Evolutionary conservation across 306 rosid genomes (phyloP).

Genomic region (Herpetospermum pedunculosum): DNA sequence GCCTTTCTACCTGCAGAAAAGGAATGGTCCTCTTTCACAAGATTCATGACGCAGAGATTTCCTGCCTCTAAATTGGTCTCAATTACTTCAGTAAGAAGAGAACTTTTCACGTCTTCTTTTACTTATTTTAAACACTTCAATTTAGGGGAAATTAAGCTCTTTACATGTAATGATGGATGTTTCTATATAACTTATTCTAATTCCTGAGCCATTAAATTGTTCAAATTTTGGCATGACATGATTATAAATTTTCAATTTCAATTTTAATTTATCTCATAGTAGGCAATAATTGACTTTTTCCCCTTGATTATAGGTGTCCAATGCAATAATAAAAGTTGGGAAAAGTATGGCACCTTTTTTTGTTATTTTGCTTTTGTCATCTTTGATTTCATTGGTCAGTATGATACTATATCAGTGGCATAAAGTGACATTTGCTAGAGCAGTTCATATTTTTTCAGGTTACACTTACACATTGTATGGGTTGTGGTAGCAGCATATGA

Average conservation of each 20-base stretch:
- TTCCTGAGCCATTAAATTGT: background rate
- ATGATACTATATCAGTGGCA: background rate
- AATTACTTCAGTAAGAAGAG: slow-evolving; percentile 65
- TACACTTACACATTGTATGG: slow-evolving; percentile 11
- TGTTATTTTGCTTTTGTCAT: slow-evolving; percentile 5
- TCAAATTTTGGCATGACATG: background rate
- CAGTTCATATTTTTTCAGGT: slow-evolving; percentile 2
- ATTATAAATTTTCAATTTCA: background rate
- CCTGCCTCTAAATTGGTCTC: slow-evolving; percentile 73
- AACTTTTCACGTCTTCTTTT: background rate
- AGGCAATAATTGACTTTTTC: background rate
- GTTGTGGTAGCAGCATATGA: slow-evolving; percentile 45
- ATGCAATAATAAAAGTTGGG: slow-evolving; percentile 57
- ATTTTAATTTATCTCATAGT: background rate
- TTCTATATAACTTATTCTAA: background rate
- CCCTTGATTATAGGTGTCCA: slow-evolving; percentile 55
- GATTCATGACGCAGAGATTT: slow-evolving; percentile 71
- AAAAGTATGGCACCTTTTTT: slow-evolving; percentile 46
- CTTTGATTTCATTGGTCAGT: slow-evolving; percentile 8
- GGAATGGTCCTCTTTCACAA: slow-evolving; percentile 81
- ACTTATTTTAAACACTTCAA: background rate
- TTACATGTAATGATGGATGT: background rate
- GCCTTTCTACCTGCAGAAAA: slow-evolving; percentile 25
- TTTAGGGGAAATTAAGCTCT: background rate
- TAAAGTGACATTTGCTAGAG: background rate